These are phyloP conservation scores for Cryptosporidium canis DNA, from an alignment of 169 alveolate species.

Conservation along the genomic window DNA sequence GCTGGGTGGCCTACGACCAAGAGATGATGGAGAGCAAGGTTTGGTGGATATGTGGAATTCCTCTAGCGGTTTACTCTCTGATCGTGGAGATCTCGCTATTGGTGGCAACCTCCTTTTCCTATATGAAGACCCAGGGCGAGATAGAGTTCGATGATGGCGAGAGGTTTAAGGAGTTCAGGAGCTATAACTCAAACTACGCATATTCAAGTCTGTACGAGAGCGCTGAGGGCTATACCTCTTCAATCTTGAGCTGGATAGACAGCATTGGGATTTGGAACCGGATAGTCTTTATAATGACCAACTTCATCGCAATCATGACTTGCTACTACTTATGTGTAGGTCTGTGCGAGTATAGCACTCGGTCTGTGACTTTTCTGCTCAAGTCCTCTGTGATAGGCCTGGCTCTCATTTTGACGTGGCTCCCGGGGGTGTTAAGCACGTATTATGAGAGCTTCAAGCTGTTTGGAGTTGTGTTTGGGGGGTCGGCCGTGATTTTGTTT, in stretches of 20 bases:
- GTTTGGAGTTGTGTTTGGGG: background rate
- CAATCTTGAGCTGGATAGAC: constrained; percentile 40
- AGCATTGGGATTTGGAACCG: constrained; percentile 54
- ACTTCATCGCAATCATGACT: constrained; percentile 1
- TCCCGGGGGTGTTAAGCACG: constrained; percentile 50
- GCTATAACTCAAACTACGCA: constrained; percentile 10
- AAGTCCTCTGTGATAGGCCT: background rate
- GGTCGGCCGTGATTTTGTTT: constrained; percentile 12
- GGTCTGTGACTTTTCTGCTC: constrained; percentile 19
- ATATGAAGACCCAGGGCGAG: background rate
- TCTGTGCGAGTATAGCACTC: constrained; percentile 2
- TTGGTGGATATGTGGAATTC: constrained; percentile 71
- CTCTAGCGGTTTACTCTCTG: constrained; percentile 29
- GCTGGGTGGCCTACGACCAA: constrained; percentile 31
- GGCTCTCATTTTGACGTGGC: constrained; percentile 32
- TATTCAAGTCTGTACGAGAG: constrained; percentile 23
- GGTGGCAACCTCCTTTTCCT: constrained; percentile 19
- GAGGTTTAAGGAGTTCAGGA: constrained; percentile 9
- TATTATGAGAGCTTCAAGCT: constrained; percentile 32
- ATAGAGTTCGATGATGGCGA: constrained; percentile 34
- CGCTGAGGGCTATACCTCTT: constrained; percentile 19
- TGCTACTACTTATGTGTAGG: constrained; percentile 24
- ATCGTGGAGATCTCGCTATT: constrained; percentile 29
- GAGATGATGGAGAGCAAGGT: constrained; percentile 25
- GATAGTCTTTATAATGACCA: constrained; percentile 39